These are phyloP conservation scores for Colletotrichum sp. DNA, from an alignment of 2,329 filamentous ascomycete genomes.

Conservation along the genomic window DNA sequence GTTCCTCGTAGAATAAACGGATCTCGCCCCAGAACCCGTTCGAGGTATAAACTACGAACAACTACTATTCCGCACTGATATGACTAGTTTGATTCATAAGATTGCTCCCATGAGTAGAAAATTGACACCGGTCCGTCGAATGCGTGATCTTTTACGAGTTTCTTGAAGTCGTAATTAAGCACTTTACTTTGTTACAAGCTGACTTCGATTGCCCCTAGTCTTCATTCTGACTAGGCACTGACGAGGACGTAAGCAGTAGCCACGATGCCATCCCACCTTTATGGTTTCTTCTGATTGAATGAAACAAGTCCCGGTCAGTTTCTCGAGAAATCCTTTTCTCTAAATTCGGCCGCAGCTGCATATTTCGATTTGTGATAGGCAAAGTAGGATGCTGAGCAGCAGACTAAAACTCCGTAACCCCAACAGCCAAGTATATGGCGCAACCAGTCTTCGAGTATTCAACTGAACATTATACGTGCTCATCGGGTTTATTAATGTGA, in stretches of 20 bases:
- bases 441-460: too few relatives aligned
- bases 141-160: not conserved
- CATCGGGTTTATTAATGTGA: not conserved
- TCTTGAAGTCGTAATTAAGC: not conserved
- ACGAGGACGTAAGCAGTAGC: not conserved
- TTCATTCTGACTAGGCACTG: not conserved
- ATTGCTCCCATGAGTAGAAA: accelerated
- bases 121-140: not conserved
- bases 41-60: not conserved
- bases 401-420: not conserved
- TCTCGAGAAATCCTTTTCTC: not conserved
- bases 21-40: too few relatives aligned
- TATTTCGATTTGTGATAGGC: not conserved
- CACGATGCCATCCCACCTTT: accelerated
- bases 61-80: too few relatives aligned
- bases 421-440: not conserved
- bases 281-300: not conserved
- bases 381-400: not conserved
- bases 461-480: not conserved
- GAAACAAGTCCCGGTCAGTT: accelerated
- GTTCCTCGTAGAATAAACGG: too few relatives aligned
- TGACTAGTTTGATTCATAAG: not conserved
- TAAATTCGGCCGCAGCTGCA: not conserved
- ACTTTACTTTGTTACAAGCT: too few relatives aligned
- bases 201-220: not conserved